phyloP scores from a whole-genome alignment of 164 flowering plant species.

The Magnolia changhungtana region DNA sequence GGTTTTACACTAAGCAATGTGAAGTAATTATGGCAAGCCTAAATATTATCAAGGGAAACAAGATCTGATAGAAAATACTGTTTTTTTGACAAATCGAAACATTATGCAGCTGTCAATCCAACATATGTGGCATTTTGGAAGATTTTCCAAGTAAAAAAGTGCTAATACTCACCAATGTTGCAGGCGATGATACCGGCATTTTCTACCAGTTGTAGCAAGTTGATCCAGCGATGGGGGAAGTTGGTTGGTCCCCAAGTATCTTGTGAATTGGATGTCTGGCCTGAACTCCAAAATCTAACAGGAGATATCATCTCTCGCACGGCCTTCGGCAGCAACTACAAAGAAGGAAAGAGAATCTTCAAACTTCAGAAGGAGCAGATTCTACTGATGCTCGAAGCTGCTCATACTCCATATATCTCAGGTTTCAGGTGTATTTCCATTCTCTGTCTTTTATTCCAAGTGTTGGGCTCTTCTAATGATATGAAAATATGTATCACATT shows the following conservation, averaged over 20 bases:
- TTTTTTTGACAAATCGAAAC: too few species aligned
- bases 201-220: conserved; percentile 10
- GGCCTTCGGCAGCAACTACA: conserved; percentile 23
- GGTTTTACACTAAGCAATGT: background rate
- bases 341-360: conserved; percentile 23
- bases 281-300: conserved; percentile 15
- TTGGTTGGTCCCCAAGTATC: conserved; percentile 6
- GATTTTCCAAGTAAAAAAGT: background rate
- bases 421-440: conserved; percentile 28
- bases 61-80: background rate
- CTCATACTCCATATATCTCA: conserved; percentile 23
- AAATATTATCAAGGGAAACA: background rate
- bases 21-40: background rate
- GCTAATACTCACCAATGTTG: background rate
- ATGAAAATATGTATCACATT: background rate
- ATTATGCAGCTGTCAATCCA: too few species aligned
- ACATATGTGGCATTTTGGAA: too few species aligned
- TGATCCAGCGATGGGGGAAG: conserved; percentile 22
- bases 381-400: conserved; percentile 5
- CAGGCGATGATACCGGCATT: conserved; percentile 29
- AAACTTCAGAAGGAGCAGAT: conserved; percentile 27
- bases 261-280: conserved; percentile 24
- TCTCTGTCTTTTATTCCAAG: background rate
- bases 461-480: background rate
- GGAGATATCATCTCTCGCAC: conserved; percentile 19